Evolutionary conservation across 441 rosid species (phyloP).

Genomic region (Bocquillonia castaneifolia): DNA sequence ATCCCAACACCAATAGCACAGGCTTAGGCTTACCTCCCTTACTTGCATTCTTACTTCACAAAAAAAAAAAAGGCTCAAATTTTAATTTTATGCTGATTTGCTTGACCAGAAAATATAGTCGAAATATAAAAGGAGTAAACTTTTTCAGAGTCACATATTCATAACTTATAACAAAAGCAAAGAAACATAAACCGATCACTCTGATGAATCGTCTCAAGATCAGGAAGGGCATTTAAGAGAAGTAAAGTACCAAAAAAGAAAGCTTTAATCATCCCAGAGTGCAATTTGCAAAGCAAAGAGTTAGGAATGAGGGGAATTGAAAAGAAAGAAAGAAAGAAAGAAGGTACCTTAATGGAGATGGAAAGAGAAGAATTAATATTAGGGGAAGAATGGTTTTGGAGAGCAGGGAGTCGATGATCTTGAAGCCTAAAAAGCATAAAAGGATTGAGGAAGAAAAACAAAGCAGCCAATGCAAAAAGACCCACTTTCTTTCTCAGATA

Average conservation of each 20-base stretch:
- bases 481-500: constrained; percentile 39
- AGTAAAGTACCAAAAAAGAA: too few species aligned
- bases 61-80: too few species aligned
- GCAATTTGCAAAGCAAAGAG: too few species aligned
- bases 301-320: background rate
- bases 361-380: constrained; percentile 37
- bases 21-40: too few species aligned
- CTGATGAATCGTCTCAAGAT: background rate
- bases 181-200: background rate
- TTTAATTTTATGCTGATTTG: too few species aligned
- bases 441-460: constrained; percentile 67
- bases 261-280: too few species aligned
- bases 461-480: constrained; percentile 45
- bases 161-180: background rate
- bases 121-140: background rate
- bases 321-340: background rate
- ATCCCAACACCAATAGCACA: background rate
- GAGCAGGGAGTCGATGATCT: constrained; percentile 34
- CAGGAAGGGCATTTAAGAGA: background rate
- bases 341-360: constrained; percentile 42
- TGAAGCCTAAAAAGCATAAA: constrained; percentile 67
- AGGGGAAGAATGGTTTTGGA: constrained; percentile 23
- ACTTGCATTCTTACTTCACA: background rate
- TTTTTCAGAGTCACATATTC: background rate
- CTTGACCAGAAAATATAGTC: too few species aligned